A percentile compares a stretch with the other conserved stretches of the same genome.
These are phyloP conservation scores for Suillus discolor DNA, from an alignment of 768 basidiomycete species.

Conservation along the genomic window DNA sequence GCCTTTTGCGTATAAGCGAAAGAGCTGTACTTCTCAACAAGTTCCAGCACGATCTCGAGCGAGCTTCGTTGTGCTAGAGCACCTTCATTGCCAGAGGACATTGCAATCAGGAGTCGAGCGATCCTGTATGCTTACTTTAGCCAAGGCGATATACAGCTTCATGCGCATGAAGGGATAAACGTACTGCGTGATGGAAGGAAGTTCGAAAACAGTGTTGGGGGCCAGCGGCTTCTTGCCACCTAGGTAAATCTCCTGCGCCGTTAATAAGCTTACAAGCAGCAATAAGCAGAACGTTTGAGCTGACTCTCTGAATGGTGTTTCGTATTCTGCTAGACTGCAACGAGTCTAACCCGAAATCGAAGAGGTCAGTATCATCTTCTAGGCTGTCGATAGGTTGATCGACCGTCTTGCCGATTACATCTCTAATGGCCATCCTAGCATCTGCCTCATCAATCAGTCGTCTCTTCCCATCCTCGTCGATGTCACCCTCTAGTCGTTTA, in stretches of 20 bases:
- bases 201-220: conserved; percentile 48
- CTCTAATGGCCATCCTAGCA: conserved; percentile 16
- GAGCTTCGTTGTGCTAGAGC: conserved; percentile 24
- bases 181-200: conserved; percentile 45
- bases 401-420: conserved; percentile 24
- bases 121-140: conserved; percentile 28
- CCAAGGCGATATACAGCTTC: conserved; percentile 4
- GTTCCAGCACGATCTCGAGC: conserved; percentile 43
- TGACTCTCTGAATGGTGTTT: conserved; percentile 47
- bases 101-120: conserved; percentile 40
- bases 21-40: conserved; percentile 46
- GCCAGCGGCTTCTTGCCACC: conserved; percentile 24
- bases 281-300: conserved; percentile 26
- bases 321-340: conserved; percentile 53
- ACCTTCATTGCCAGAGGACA: conserved; percentile 34
- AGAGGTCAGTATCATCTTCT: conserved; percentile 41
- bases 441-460: conserved; percentile 13
- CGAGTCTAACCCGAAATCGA: conserved; percentile 55
- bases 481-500: conserved; percentile 44
- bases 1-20: conserved; percentile 11
- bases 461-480: conserved; percentile 26
- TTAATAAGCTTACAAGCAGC: conserved; percentile 25
- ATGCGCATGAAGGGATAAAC: conserved; percentile 8
- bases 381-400: conserved; percentile 19
- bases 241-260: conserved; percentile 35